Conservation (phyloP, 495 filamentous ascomycete genomes). For the Astrocystis sublimbata region DNA sequence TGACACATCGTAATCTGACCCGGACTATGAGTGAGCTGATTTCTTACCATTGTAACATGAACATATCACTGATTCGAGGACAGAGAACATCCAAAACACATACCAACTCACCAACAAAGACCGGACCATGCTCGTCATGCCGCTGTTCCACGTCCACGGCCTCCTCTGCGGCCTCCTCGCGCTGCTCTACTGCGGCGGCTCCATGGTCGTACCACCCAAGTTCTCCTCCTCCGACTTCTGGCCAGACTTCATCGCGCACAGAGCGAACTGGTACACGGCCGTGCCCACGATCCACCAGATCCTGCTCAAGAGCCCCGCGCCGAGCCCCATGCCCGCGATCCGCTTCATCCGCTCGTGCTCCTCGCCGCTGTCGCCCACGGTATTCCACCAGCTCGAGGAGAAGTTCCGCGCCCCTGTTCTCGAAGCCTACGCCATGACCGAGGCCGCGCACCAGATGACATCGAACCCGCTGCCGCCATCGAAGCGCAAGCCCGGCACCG, state of each 20-base stretch:
- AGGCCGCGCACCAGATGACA: slow-evolving; percentile 87
- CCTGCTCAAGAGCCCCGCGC: slow-evolving; percentile 67
- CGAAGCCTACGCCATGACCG: slow-evolving; percentile 91
- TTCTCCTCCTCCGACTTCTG: slow-evolving; percentile 88
- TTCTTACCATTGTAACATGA: not conserved
- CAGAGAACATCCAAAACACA: slow-evolving; percentile 71
- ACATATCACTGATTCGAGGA: not conserved
- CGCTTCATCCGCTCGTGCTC: slow-evolving; percentile 88
- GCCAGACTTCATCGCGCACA: slow-evolving; percentile 65
- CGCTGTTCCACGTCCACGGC: slow-evolving; percentile 86
- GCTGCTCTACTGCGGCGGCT: slow-evolving; percentile 69
- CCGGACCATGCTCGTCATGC: slow-evolving; percentile 86
- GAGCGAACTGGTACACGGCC: slow-evolving; percentile 88
- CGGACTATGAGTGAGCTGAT: slow-evolving; percentile 64
- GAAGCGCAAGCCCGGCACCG: slow-evolving; percentile 73
- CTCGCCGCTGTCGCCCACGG: slow-evolving; percentile 73
- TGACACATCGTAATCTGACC: slow-evolving; percentile 77
- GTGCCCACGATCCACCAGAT: slow-evolving; percentile 90
- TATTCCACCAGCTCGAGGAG: slow-evolving; percentile 71
- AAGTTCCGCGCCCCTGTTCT: slow-evolving; percentile 75
- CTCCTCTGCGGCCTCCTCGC: slow-evolving; percentile 77
- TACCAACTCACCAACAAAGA: slow-evolving; percentile 68
- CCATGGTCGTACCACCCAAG: slow-evolving; percentile 68
- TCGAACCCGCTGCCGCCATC: slow-evolving; percentile 77
- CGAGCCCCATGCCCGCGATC: slow-evolving; percentile 66